phyloP scores from a whole-genome alignment of 148 eudicot species.

The Linanthus parryae region DNA sequence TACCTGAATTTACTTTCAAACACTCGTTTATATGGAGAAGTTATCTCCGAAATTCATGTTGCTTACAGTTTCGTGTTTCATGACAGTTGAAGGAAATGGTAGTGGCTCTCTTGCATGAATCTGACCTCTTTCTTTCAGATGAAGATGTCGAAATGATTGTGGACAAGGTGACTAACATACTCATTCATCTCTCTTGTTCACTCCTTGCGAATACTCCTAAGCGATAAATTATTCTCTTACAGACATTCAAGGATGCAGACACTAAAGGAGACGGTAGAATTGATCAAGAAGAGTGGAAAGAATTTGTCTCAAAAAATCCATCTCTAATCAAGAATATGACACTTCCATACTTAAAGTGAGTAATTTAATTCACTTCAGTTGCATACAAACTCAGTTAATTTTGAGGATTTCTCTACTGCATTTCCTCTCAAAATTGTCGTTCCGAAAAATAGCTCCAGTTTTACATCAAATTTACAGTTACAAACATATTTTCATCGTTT shows the following conservation, averaged over 20 bases:
- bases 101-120: slow-evolving; percentile 57
- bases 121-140: slow-evolving; percentile 57
- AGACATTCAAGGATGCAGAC: slow-evolving; percentile 83
- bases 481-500: too few relatives aligned
- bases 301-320: slow-evolving; percentile 71
- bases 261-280: slow-evolving; percentile 68
- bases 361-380: too few relatives aligned
- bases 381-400: too few relatives aligned
- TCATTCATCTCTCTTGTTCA: background rate
- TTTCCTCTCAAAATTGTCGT: too few relatives aligned
- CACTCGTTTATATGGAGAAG: background rate
- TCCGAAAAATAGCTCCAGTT: too few relatives aligned
- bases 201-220: background rate
- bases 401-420: too few relatives aligned
- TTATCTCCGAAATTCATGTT: background rate
- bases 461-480: too few relatives aligned
- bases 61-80: slow-evolving; percentile 5
- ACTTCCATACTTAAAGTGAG: slow-evolving; percentile 88
- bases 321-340: slow-evolving; percentile 94
- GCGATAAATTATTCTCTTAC: too few relatives aligned
- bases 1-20: background rate
- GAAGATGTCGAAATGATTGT: slow-evolving; percentile 57
- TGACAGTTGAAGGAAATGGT: slow-evolving; percentile 83
- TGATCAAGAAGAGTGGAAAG: slow-evolving; percentile 85
- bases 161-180: slow-evolving; percentile 41